Conservation (phyloP, 257 asterid species). For the Avicennia marina region DNA sequence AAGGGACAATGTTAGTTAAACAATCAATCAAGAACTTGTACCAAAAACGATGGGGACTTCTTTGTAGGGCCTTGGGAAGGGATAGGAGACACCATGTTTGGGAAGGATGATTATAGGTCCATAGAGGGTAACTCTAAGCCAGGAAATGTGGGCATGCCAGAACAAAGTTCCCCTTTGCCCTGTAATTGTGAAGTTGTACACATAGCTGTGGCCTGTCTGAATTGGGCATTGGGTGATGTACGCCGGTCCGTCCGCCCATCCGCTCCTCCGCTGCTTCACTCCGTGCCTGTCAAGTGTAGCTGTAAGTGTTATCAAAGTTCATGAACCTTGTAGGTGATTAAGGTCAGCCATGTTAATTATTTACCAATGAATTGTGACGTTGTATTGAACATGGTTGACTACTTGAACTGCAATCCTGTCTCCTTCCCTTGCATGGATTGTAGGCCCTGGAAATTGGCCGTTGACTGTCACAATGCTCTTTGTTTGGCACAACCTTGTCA, state of each 20-base stretch:
- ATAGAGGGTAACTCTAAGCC: slow-evolving; percentile 49
- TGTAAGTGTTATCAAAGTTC: no score
- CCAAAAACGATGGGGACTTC: slow-evolving; percentile 68
- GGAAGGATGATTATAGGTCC: slow-evolving; percentile 64
- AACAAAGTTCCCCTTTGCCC: slow-evolving; percentile 55
- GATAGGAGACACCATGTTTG: slow-evolving; percentile 35
- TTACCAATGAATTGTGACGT: slow-evolving; percentile 68
- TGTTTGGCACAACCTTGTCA: slow-evolving; percentile 60
- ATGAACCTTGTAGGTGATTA: no score
- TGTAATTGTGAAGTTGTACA: slow-evolving; percentile 32
- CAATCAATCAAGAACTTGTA: no score
- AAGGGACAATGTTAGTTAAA: no score
- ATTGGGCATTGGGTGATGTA: slow-evolving; percentile 55
- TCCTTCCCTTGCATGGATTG: slow-evolving; percentile 52
- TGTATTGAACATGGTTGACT: slow-evolving; percentile 41
- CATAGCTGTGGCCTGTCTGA: slow-evolving; percentile 40
- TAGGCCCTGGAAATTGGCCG: slow-evolving; percentile 65
- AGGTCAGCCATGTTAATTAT: no score
- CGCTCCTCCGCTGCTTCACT: slow-evolving; percentile 37
- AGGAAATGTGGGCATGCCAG: slow-evolving; percentile 54
- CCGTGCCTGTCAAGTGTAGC: slow-evolving; percentile 36
- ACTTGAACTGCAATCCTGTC: slow-evolving; percentile 54
- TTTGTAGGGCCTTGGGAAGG: slow-evolving; percentile 46
- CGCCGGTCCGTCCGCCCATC: slow-evolving; percentile 61
- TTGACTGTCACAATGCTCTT: slow-evolving; percentile 65